phyloP scores from a whole-genome alignment of 1,139 yeast genomes.

The Taiozyma sp. region DNA sequence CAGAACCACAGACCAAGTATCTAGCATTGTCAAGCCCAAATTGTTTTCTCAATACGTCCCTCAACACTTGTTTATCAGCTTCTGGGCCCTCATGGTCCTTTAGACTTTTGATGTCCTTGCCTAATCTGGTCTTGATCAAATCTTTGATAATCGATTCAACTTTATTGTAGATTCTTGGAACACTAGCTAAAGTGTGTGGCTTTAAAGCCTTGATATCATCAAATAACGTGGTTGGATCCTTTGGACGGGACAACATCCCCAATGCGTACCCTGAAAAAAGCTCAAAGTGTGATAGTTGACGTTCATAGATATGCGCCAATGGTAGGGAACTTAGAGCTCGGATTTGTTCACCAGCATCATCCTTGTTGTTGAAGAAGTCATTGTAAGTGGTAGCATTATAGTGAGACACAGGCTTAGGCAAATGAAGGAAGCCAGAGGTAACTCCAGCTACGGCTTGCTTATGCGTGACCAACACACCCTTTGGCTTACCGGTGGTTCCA shows the following conservation, averaged over 20 bases:
- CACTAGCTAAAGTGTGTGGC: slow-evolving; percentile 47
- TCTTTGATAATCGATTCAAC: slow-evolving; percentile 39
- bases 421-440: slow-evolving; percentile 12
- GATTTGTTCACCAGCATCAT: slow-evolving; percentile 16
- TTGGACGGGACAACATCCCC: slow-evolving; percentile 34
- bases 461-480: slow-evolving; percentile 33
- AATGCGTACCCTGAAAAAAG: slow-evolving; percentile 24
- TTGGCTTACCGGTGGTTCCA: slow-evolving; percentile 35
- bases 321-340: slow-evolving; percentile 32
- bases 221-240: slow-evolving; percentile 30
- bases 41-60: slow-evolving; percentile 35
- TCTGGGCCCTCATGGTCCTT: slow-evolving; percentile 2
- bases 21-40: slow-evolving; percentile 46
- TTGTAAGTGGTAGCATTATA: slow-evolving; percentile 3
- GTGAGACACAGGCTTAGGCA: slow-evolving; percentile 14
- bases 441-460: slow-evolving; percentile 28
- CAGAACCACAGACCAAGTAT: slow-evolving; percentile 48
- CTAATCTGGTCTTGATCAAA: slow-evolving; percentile 25
- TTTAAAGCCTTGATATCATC: slow-evolving; percentile 48
- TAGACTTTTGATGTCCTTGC: background rate
- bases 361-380: slow-evolving; percentile 11
- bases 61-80: slow-evolving; percentile 19
- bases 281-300: slow-evolving; percentile 17
- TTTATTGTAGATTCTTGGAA: slow-evolving; percentile 57
- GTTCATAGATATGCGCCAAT: slow-evolving; percentile 45